phyloP scores from a whole-genome alignment of 129 eudicot genomes.

The Flaveria linearis region DNA sequence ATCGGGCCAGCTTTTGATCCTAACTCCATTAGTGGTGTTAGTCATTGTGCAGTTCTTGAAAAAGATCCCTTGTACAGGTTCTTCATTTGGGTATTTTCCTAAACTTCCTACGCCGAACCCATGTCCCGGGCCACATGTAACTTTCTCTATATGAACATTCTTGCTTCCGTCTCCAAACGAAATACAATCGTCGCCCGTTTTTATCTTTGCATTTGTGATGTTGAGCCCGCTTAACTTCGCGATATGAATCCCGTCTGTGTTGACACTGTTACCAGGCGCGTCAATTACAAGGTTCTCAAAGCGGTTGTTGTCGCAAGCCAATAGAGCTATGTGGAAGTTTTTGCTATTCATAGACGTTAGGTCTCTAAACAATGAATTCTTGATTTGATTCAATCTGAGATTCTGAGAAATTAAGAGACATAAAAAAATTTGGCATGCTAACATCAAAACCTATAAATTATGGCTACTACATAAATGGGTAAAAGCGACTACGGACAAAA shows the following conservation, averaged over 20 bases:
- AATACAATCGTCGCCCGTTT: slow-evolving; percentile 67
- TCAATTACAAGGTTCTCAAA: slow-evolving; percentile 30
- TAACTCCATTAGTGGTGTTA: slow-evolving; percentile 43
- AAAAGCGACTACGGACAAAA: too few relatives aligned
- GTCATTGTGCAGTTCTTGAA: slow-evolving; percentile 48
- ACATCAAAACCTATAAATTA: too few relatives aligned
- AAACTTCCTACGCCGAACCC: slow-evolving; percentile 62
- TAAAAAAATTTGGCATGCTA: too few relatives aligned
- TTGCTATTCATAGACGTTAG: slow-evolving; percentile 54
- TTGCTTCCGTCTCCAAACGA: slow-evolving; percentile 68
- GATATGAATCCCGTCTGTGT: slow-evolving; percentile 68
- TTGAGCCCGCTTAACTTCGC: slow-evolving; percentile 34
- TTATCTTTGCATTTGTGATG: slow-evolving; percentile 36
- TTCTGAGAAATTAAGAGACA: slow-evolving; percentile 15
- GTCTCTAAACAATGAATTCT: slow-evolving; percentile 34
- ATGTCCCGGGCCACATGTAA: slow-evolving; percentile 74
- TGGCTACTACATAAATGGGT: too few relatives aligned
- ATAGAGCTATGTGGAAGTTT: slow-evolving; percentile 42
- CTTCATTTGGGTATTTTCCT: slow-evolving; percentile 47
- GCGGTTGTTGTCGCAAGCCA: slow-evolving; percentile 34
- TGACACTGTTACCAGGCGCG: slow-evolving; percentile 48
- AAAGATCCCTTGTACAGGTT: slow-evolving; percentile 39
- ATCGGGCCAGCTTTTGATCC: slow-evolving; percentile 53
- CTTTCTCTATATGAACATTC: slow-evolving; percentile 41
- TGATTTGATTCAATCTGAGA: slow-evolving; percentile 34